Percentiles rank a stretch among this genome's conserved stretches.
phyloP scores from a whole-genome alignment of 345 rosid species.

The Linum lewisii region DNA sequence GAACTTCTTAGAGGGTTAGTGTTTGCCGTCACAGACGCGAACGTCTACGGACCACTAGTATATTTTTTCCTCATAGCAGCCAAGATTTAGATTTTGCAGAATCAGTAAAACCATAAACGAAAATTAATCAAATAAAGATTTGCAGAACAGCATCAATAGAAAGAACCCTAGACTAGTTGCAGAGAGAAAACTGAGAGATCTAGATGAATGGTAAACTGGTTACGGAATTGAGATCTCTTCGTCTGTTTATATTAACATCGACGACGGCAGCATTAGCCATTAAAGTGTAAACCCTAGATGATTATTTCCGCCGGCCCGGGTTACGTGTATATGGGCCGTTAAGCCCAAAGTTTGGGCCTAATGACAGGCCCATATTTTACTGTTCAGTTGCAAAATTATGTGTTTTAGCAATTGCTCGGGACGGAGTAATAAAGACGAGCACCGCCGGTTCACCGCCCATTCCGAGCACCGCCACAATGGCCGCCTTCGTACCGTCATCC shows the following conservation, averaged over 20 bases:
- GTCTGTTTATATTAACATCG: neutral
- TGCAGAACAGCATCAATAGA: neutral
- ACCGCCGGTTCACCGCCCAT: too few relatives aligned
- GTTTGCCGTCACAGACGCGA: constrained; percentile 27
- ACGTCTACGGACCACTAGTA: constrained; percentile 29
- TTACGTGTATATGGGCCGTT: too few relatives aligned
- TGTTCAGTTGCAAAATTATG: too few relatives aligned
- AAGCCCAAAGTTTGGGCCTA: too few relatives aligned
- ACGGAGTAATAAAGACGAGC: too few relatives aligned
- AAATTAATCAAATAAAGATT: neutral
- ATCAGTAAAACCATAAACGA: neutral
- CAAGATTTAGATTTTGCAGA: neutral
- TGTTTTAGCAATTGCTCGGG: too few relatives aligned
- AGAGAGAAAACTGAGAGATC: too few relatives aligned
- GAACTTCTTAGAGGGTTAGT: constrained; percentile 63
- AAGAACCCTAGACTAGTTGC: neutral
- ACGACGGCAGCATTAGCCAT: neutral
- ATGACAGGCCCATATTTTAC: too few relatives aligned
- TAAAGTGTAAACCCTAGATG: neutral
- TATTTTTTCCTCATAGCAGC: constrained; percentile 25
- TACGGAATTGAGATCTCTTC: neutral
- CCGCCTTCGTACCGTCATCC: neutral
- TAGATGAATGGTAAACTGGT: constrained; percentile 24
- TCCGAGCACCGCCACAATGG: neutral
- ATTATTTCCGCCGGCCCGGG: too few relatives aligned